Conservation (phyloP, 768 basidiomycete species). For the Favolaschia claudopus region DNA sequence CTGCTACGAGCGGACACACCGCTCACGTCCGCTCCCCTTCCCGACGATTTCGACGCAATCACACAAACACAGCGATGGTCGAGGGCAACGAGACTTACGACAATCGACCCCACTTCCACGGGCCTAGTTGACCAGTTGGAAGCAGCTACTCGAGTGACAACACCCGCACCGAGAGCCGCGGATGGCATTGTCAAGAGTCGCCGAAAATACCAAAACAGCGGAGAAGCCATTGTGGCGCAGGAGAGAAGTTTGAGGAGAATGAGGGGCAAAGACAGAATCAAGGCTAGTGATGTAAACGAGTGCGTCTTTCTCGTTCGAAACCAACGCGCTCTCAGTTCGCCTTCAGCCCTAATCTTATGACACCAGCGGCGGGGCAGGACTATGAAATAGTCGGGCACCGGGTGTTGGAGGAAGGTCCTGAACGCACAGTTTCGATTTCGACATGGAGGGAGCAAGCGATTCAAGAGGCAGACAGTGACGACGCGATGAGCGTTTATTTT, state of each 20-base stretch:
- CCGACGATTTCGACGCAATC: slow-evolving; percentile 50
- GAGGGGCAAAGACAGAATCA: too few relatives aligned
- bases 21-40: slow-evolving; percentile 46
- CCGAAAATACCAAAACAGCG: background rate
- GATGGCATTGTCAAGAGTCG: too few relatives aligned
- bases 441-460: slow-evolving; percentile 65
- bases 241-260: background rate
- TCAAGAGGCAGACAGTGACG: slow-evolving; percentile 42
- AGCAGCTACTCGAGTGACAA: slow-evolving; percentile 11
- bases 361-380: slow-evolving; percentile 43
- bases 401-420: slow-evolving; percentile 57
- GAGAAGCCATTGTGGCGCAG: background rate
- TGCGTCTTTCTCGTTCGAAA: background rate
- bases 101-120: slow-evolving; percentile 2
- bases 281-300: slow-evolving; percentile 1
- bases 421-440: slow-evolving; percentile 60
- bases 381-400: slow-evolving; percentile 51
- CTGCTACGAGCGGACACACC: slow-evolving; percentile 48
- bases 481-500: slow-evolving; percentile 57
- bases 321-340: background rate
- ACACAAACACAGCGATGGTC: slow-evolving; percentile 33
- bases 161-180: too few relatives aligned
- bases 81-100: slow-evolving; percentile 14
- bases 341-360: slow-evolving; percentile 3
- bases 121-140: slow-evolving; percentile 13